phyloP scores from a whole-genome alignment of 1,139 yeast genomes.

The Magnusiomyces paraingens region DNA sequence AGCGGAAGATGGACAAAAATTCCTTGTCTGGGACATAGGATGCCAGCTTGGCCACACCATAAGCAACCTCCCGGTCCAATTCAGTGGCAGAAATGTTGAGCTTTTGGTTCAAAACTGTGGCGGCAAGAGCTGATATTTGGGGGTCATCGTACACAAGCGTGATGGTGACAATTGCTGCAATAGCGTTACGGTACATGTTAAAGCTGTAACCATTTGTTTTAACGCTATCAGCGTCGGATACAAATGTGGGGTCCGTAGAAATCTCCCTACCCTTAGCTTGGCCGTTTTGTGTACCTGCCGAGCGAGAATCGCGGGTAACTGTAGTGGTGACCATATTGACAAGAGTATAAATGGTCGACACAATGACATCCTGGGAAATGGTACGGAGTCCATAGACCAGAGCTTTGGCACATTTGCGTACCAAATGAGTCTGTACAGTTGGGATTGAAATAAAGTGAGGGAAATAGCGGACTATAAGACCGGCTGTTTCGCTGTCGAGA shows the following conservation, averaged over 20 bases:
- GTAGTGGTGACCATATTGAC: constrained; percentile 65
- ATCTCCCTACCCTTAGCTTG: background rate
- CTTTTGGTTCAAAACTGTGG: constrained; percentile 80
- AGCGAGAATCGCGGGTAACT: constrained; percentile 18
- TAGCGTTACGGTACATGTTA: constrained; percentile 39
- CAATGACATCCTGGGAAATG: constrained; percentile 68
- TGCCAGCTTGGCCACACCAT: constrained; percentile 54
- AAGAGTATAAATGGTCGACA: constrained; percentile 80
- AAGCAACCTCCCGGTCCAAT: constrained; percentile 39
- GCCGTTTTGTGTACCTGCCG: background rate
- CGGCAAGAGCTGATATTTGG: constrained; percentile 71
- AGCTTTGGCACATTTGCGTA: constrained; percentile 34
- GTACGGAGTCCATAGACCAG: constrained; percentile 42
- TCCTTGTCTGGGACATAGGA: constrained; percentile 56
- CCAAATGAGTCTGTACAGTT: constrained; percentile 19
- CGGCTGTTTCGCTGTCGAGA: constrained; percentile 33
- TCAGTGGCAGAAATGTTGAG: constrained; percentile 41
- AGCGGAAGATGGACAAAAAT: constrained; percentile 47
- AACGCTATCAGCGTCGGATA: background rate
- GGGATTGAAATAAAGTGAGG: constrained; percentile 43
- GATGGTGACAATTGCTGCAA: constrained; percentile 65
- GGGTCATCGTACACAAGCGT: constrained; percentile 66
- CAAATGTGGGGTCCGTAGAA: background rate
- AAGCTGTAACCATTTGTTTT: background rate
- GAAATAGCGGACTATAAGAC: constrained; percentile 28